Base-by-base conservation (phyloP, 257 asterid species). In the Plectranthus barbatus region DNA sequence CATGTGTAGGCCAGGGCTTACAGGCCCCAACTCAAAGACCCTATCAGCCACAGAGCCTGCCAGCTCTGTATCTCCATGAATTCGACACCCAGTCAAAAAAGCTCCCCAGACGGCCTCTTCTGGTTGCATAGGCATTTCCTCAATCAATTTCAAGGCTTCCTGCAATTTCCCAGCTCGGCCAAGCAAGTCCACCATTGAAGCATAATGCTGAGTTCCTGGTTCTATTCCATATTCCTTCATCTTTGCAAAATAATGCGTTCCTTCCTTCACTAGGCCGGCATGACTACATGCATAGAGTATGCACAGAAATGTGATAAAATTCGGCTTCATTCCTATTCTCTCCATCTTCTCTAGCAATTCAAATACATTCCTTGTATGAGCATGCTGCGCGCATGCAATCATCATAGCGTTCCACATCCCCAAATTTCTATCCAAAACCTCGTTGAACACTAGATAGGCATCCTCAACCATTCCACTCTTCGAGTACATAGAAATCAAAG, bases 101-200 rank as follows among this genome's bases (percentile, higher is more conserved):
- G 96, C 97, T 67, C 91, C 94, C 97, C 97, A 87, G 1, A 86
- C 90, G 12, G 81, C 77, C 63, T 85, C 94, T 5, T 88, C 85
- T 23, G 96, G 97, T 50, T 72, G 78, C 77, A 87, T 76, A n/a
- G 96, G 95, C 97, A 85, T 87, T 63, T 78, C 84, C 47, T 82
- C 74, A 4, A 87, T 75, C 20, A 87, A 42, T 68, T 73, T 65
- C 55, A 78, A 45, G 2, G 97, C 97, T 39, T 87, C 96, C 14
- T 76, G 75, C 67, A 91, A 63, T 68, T 85, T 85, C 59, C 95
- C 94, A 7, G 95, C 93, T 58, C 96, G 86, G 36, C 91, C 85
- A 5, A 91, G 82, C 75, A 89, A 77, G 75, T 87, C 96, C 26
- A 87, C 96, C 87, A 91, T 81, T 10, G 93, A 76, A 45, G 96